phyloP scores from a whole-genome alignment of 352 stramenopile species.

The Globisporangium sylvaticum region DNA sequence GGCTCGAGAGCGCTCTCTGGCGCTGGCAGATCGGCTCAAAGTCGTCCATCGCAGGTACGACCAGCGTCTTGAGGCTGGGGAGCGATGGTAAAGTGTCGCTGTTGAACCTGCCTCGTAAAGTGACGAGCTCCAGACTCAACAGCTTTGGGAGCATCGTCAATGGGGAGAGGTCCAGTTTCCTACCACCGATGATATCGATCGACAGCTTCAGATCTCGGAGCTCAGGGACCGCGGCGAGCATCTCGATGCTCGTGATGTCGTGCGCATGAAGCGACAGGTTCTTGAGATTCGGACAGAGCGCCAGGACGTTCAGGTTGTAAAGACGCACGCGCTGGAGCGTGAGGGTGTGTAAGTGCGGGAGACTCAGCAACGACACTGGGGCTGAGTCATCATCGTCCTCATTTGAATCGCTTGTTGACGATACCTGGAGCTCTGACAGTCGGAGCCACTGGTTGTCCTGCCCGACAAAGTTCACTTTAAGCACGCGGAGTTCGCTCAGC shows the following conservation, averaged over 20 bases:
- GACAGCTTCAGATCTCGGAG: slow-evolving; percentile 1
- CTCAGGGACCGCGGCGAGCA: background rate
- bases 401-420: background rate
- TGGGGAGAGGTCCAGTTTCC: background rate
- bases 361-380: background rate
- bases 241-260: background rate
- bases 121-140: background rate
- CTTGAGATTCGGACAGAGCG: background rate
- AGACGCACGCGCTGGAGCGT: slow-evolving; percentile 5
- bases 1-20: background rate
- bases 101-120: background rate
- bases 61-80: background rate
- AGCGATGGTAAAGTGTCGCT: background rate
- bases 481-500: background rate
- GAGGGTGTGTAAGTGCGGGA: background rate
- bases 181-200: background rate
- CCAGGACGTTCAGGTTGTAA: background rate
- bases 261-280: background rate
- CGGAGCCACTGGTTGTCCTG: background rate
- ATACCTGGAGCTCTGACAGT: background rate
- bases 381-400: background rate
- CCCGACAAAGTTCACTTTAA: slow-evolving; percentile 3
- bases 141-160: background rate
- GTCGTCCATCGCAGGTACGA: background rate
- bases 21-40: slow-evolving; percentile 6